Base-by-base conservation (phyloP, 768 basidiomycete species). In the Infundibulicybe gibba region DNA sequence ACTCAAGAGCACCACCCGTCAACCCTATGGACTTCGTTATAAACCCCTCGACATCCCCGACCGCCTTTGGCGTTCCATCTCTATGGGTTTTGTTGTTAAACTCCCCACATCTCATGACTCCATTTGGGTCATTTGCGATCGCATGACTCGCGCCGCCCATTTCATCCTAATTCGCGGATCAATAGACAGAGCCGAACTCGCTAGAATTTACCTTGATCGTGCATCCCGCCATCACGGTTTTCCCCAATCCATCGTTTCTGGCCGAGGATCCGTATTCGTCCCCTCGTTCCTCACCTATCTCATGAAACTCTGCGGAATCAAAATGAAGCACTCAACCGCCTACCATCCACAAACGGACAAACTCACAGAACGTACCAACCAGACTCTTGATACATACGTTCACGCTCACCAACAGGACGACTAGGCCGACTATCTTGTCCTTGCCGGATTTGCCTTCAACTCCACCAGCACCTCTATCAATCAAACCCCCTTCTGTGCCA, bases 301-400 rank as follows among this genome's bases (percentile, higher is more conserved):
- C 52, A 61, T n/a, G 55, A 32, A 6, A 21, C 38, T 17, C 41
- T 37, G 11, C 17, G 38, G 44, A n/a, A 55, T 57, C 17, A 44
- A 49, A 2, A 38, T 53, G 13, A 41, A 42, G 12, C 44, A 57
- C 3, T 70, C 64, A 3, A 72, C 71, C 0, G 68, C 70, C 0
- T 77, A 69, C 48, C 76, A 77, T 40, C 74, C 72, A 0, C 63
- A 76, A 53, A 67, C 70, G 3, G 66, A 76, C 44, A 62, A 66
- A 43, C 63, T 60, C 21, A 69, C 68, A 0, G 69, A 72, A 53
- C 50, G 63, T 14, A 58, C 55, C 15, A 74, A 71, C 43, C 63
- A 70, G 50, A 62, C 58, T 3, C 55, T 74, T 8, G 67, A 72
- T 42, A 52, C 59, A 0, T 71, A 71, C 45, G 59, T 78, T 8